phyloP scores from a whole-genome alignment of 2,329 filamentous ascomycete genomes.

The Fusarium pilosicola region DNA sequence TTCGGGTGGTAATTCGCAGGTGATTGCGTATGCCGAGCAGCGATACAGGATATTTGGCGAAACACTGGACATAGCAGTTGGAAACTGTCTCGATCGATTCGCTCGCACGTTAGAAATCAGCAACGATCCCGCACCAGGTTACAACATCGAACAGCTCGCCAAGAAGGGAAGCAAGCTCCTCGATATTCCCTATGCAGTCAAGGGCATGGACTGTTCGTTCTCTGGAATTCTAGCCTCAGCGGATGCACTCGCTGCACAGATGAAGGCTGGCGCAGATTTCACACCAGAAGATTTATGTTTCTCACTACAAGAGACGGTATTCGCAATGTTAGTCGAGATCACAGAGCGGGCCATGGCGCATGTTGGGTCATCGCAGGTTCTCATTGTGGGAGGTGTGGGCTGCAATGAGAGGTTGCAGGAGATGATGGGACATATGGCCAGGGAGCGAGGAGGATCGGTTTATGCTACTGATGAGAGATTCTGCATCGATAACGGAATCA shows the following conservation, averaged over 20 bases:
- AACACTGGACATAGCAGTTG: constrained; percentile 95
- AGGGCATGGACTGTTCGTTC: constrained; percentile 98
- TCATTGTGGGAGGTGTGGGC: constrained; percentile 95
- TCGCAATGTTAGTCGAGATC: constrained; percentile 97
- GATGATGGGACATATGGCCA: constrained; percentile 98
- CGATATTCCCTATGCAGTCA: constrained; percentile 94
- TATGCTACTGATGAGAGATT: constrained; percentile 97
- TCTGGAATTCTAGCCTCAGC: constrained; percentile 88
- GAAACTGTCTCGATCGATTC: constrained; percentile 96
- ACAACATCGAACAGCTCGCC: constrained; percentile 97
- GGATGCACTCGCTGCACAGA: constrained; percentile 79
- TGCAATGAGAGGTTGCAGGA: constrained; percentile 94
- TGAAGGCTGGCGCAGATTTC: constrained; percentile 65
- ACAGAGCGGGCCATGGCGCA: constrained; percentile 99
- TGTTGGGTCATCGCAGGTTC: constrained; percentile 87
- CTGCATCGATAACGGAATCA: constrained; percentile 99
- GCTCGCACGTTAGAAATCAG: constrained; percentile 89
- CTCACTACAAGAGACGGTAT: constrained; percentile 93
- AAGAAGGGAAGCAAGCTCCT: constrained; percentile 77
- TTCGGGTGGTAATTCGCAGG: constrained; percentile 94
- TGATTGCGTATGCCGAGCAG: constrained; percentile 94
- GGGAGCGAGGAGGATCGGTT: constrained; percentile 86
- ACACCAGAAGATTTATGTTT: constrained; percentile 92
- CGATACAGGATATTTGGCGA: constrained; percentile 98
- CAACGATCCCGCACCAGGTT: constrained; percentile 96